A percentile compares a stretch with the other conserved stretches of the same genome.
Evolutionary conservation across 202 grass and related monocot species (phyloP).

Genomic region (Zoysia matrella): DNA sequence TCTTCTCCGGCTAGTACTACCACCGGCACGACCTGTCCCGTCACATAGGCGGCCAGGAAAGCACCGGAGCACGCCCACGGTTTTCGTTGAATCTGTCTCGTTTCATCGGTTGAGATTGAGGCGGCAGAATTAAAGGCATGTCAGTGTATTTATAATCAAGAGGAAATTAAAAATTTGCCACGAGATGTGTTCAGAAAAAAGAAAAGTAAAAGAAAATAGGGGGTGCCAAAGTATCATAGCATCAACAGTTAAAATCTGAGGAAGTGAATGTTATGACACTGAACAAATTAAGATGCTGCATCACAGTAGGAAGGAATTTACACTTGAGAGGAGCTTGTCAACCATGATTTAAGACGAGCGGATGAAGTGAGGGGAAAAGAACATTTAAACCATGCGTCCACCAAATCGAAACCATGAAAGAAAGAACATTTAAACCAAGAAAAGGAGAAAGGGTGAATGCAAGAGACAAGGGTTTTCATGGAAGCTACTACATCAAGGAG

Average conservation of each 20-base stretch:
- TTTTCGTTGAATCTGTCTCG: slow-evolving; percentile 30
- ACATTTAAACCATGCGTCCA: too few species aligned
- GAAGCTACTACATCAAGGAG: slow-evolving; percentile 24
- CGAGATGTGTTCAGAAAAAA: neutral
- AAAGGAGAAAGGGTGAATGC: slow-evolving; percentile 6
- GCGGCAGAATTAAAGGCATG: slow-evolving; percentile 7
- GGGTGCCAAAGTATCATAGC: too few species aligned
- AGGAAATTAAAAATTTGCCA: neutral
- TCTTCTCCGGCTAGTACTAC: slow-evolving; percentile 19
- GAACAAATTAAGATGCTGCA: too few species aligned
- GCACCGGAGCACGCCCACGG: neutral
- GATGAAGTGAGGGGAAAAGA: too few species aligned
- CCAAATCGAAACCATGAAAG: neutral
- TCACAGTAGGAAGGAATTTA: too few species aligned
- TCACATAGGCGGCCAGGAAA: slow-evolving; percentile 21
- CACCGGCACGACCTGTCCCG: slow-evolving; percentile 12
- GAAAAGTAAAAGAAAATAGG: neutral
- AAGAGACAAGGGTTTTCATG: slow-evolving; percentile 23
- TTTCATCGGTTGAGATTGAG: slow-evolving; percentile 10
- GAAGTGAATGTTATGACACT: too few species aligned
- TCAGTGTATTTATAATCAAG: neutral
- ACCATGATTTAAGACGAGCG: too few species aligned
- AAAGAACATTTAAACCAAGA: neutral
- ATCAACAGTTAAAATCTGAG: too few species aligned
- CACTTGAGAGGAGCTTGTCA: too few species aligned